phyloP scores from a whole-genome alignment of 495 filamentous ascomycete species.

The Neurospora sp. region DNA sequence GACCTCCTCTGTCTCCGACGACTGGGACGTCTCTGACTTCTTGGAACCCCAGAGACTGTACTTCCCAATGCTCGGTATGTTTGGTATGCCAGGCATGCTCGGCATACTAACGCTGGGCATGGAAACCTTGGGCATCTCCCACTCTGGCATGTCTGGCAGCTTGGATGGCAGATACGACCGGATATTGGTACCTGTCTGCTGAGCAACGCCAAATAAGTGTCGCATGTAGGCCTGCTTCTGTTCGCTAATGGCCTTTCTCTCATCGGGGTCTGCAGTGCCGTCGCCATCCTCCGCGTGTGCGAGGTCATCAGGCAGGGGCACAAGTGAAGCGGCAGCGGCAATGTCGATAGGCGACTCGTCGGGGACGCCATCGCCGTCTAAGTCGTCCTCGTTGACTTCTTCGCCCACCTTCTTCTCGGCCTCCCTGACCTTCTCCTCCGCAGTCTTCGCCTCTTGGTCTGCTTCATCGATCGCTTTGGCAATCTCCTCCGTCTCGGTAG shows the following conservation, averaged over 20 bases:
- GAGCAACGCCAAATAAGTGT: conserved; percentile 36
- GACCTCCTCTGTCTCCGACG: background rate
- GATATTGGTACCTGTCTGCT: conserved; percentile 29
- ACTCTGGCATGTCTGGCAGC: conserved; percentile 24
- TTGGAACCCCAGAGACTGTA: conserved; percentile 14
- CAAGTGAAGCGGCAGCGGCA: conserved; percentile 32
- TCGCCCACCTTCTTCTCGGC: conserved; percentile 1
- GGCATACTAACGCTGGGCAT: conserved; percentile 19
- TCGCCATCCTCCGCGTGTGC: conserved; percentile 7
- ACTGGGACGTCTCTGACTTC: background rate
- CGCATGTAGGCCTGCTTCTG: conserved; percentile 31
- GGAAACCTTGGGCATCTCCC: conserved; percentile 15
- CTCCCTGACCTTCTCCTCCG: conserved; percentile 2
- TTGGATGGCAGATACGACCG: conserved; percentile 32
- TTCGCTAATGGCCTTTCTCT: conserved; percentile 5
- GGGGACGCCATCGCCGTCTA: conserved; percentile 9
- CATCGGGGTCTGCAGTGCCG: conserved; percentile 4
- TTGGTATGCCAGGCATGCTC: conserved; percentile 15
- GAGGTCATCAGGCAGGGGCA: conserved; percentile 32
- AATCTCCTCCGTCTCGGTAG: conserved; percentile 26
- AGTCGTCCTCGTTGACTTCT: conserved; percentile 10
- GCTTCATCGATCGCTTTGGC: conserved; percentile 26
- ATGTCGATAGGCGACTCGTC: conserved; percentile 39
- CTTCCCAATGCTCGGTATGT: conserved; percentile 8
- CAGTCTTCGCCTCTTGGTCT: conserved; percentile 7